phyloP scores from a whole-genome alignment of 1,284 basidiomycete species.

The Ceratobasidium sp. region DNA sequence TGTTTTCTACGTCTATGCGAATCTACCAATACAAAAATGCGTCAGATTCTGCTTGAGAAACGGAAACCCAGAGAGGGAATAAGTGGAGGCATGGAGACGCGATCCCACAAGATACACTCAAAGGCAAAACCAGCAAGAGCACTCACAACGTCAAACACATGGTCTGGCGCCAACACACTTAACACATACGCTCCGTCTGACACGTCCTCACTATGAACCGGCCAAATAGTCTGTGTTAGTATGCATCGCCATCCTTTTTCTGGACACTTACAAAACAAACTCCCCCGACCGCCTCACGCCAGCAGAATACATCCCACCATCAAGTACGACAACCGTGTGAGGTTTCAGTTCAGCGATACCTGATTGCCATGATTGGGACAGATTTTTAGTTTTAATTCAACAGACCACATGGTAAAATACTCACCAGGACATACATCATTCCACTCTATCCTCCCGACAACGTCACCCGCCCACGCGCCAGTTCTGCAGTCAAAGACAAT shows the following conservation, averaged over 20 bases:
- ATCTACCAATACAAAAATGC: slow-evolving; percentile 1
- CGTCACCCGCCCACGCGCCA: slow-evolving; percentile 32
- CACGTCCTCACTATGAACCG: slow-evolving; percentile 22
- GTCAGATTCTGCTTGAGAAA: not conserved
- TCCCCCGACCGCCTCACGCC: slow-evolving; percentile 39
- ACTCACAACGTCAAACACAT: slow-evolving; percentile 41
- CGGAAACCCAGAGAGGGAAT: not conserved
- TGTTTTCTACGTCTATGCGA: slow-evolving; percentile 34
- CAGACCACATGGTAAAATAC: not conserved
- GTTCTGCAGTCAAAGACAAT: not conserved
- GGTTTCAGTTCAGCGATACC: slow-evolving; percentile 39
- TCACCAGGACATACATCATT: slow-evolving; percentile 38
- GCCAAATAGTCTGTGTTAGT: not conserved
- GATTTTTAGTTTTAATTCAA: not conserved
- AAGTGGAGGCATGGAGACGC: no score
- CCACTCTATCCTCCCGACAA: slow-evolving; percentile 40
- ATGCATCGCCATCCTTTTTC: not conserved
- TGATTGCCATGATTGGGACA: not conserved
- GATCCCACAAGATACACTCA: not conserved
- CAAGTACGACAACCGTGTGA: slow-evolving; percentile 41
- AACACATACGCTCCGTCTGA: slow-evolving; percentile 40
- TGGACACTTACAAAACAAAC: slow-evolving; percentile 41
- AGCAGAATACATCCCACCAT: slow-evolving; percentile 42
- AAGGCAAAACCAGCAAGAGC: not conserved
- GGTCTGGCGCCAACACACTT: slow-evolving; percentile 39